These are phyloP conservation scores for Phialophora verrucosa DNA, from an alignment of 2,329 filamentous ascomycete species.

Conservation along the genomic window DNA sequence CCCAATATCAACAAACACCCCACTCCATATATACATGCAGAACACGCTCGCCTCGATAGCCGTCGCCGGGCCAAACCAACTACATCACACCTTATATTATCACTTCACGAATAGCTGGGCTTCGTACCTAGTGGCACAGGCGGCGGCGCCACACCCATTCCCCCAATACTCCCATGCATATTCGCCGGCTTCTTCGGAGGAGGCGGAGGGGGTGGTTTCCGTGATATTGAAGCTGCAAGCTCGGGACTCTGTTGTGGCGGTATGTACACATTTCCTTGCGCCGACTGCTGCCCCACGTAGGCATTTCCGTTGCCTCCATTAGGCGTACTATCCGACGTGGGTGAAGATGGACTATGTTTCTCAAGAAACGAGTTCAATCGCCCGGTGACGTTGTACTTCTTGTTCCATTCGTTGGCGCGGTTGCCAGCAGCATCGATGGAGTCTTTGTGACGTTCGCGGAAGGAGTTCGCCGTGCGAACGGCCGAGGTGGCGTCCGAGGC, in stretches of 20 bases:
- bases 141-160: slow-evolving; percentile 48
- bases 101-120: slow-evolving; percentile 45
- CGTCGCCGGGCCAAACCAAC: neutral
- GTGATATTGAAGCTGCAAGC: slow-evolving; percentile 43
- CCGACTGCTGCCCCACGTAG: slow-evolving; percentile 19
- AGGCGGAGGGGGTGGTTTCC: slow-evolving; percentile 63
- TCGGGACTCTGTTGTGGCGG: slow-evolving; percentile 35
- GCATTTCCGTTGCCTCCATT: slow-evolving; percentile 34
- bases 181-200: slow-evolving; percentile 61
- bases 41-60: neutral
- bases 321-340: slow-evolving; percentile 40
- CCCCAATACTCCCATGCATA: slow-evolving; percentile 47
- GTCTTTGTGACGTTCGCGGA: slow-evolving; percentile 72
- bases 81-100: neutral
- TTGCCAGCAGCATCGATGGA: slow-evolving; percentile 67
- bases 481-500: slow-evolving; percentile 63
- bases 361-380: slow-evolving; percentile 57
- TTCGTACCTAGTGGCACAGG: slow-evolving; percentile 65
- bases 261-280: neutral
- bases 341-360: slow-evolving; percentile 47
- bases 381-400: slow-evolving; percentile 65
- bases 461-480: slow-evolving; percentile 66
- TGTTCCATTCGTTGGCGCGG: slow-evolving; percentile 63
- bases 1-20: neutral
- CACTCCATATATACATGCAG: neutral